These are phyloP conservation scores for Daldinia childiae DNA, from an alignment of 495 filamentous ascomycete genomes.

Conservation along the genomic window DNA sequence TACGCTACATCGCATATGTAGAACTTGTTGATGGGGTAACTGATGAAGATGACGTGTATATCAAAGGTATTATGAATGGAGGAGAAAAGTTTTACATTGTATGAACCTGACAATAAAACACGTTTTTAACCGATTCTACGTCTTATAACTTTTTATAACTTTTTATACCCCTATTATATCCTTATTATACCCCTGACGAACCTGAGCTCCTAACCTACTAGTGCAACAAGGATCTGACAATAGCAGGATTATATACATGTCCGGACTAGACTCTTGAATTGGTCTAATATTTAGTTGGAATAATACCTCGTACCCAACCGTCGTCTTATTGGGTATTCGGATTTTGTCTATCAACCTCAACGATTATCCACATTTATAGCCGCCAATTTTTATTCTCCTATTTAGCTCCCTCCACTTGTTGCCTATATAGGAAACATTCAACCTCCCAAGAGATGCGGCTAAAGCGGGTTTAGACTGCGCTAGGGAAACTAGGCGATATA, in stretches of 20 bases:
- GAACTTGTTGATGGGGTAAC: not conserved
- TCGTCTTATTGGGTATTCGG: not conserved
- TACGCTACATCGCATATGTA: not conserved
- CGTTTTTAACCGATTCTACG: not conserved
- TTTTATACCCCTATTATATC: too few species aligned
- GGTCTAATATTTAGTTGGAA: too few species aligned
- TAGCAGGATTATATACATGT: too few species aligned
- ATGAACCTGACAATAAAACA: not conserved
- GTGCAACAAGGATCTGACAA: too few species aligned
- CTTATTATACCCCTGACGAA: too few species aligned
- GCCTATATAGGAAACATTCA: not conserved
- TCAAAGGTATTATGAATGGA: not conserved
- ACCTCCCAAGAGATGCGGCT: not conserved
- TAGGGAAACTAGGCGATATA: conserved; percentile 4
- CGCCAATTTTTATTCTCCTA: not conserved
- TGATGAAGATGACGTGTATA: not conserved
- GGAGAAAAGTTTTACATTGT: not conserved
- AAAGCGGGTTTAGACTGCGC: not conserved
- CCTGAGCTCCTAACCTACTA: too few species aligned
- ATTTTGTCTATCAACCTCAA: not conserved
- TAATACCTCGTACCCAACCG: not conserved
- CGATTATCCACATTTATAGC: not conserved
- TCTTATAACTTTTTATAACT: too few species aligned
- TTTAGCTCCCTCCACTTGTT: conserved; percentile 5
- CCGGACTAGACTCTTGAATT: too few species aligned